A percentile compares a stretch with the other conserved stretches of the same genome.
Evolutionary conservation across 1,284 basidiomycete genomes (phyloP).

Genomic region (Ustilago loliicola): DNA sequence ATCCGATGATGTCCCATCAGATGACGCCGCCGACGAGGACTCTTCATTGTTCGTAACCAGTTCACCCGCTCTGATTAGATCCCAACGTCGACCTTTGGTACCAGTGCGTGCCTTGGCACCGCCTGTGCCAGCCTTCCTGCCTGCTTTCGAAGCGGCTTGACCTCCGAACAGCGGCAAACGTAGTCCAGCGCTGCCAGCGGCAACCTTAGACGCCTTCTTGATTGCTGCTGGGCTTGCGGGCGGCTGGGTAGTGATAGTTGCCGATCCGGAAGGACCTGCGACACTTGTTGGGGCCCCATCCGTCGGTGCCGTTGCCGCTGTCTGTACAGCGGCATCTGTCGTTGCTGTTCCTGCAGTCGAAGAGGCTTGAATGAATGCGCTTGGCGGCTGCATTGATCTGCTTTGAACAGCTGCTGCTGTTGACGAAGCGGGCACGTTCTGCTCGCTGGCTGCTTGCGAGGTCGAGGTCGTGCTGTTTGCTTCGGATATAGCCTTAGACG

Average conservation of each 20-base stretch:
- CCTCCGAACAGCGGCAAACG: conserved; percentile 22
- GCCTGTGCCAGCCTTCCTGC: conserved; percentile 11
- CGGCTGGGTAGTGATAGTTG: neutral
- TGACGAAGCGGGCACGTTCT: neutral
- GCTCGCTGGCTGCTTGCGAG: neutral
- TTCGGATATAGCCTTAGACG: neutral
- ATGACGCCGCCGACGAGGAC: conserved; percentile 17
- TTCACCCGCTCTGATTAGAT: conserved; percentile 15
- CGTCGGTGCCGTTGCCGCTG: neutral
- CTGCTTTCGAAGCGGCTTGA: conserved; percentile 5
- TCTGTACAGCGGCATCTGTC: neutral
- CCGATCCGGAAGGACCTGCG: neutral
- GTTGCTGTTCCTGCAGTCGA: neutral
- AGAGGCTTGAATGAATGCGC: neutral
- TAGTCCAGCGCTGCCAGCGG: neutral
- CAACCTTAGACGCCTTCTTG: neutral
- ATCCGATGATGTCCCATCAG: conserved; percentile 26
- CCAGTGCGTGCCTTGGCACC: conserved; percentile 4
- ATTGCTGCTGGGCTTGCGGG: neutral
- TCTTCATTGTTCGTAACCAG: conserved; percentile 25
- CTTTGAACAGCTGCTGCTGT: neutral
- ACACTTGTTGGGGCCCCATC: neutral
- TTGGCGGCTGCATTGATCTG: neutral
- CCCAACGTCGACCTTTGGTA: conserved; percentile 42
- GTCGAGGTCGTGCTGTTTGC: neutral